phyloP scores from a whole-genome alignment of 2,329 filamentous ascomycete genomes.

The Bipolaris victoriae region DNA sequence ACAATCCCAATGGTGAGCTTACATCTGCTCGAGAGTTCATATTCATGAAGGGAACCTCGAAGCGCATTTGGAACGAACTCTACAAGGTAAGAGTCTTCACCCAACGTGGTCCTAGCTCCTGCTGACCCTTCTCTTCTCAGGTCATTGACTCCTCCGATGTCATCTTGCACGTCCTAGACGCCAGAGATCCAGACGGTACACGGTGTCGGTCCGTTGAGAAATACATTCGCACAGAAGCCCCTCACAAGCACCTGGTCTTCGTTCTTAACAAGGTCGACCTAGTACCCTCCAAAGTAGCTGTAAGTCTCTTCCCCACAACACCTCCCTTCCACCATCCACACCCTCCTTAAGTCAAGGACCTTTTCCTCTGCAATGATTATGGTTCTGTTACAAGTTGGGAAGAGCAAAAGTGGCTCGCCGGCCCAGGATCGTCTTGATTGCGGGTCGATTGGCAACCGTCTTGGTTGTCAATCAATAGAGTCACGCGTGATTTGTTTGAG shows the following conservation, averaged over 20 bases:
- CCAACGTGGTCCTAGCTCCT: not conserved
- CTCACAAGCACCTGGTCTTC: constrained; percentile 94
- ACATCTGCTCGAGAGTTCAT: constrained; percentile 67
- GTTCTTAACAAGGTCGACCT: constrained; percentile 91
- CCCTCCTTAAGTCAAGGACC: constrained; percentile 92
- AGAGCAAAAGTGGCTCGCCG: constrained; percentile 81
- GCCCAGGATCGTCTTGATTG: constrained; percentile 66
- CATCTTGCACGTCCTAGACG: constrained; percentile 67
- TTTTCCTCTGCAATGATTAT: constrained; percentile 74
- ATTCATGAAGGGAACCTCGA: constrained; percentile 93
- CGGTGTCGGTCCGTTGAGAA: constrained; percentile 90
- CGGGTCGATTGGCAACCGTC: constrained; percentile 80
- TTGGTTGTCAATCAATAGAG: constrained; percentile 82
- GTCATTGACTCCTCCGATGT: constrained; percentile 91
- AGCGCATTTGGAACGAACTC: constrained; percentile 83
- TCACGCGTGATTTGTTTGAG: constrained; percentile 89
- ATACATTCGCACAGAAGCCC: constrained; percentile 89
- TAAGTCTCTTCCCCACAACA: constrained; percentile 66
- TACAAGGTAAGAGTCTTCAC: constrained; percentile 70
- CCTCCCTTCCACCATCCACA: constrained; percentile 26
- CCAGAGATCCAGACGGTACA: constrained; percentile 64
- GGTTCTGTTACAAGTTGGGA: constrained; percentile 99
- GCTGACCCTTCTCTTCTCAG: not conserved
- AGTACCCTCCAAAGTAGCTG: constrained; percentile 88
- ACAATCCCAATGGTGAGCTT: constrained; percentile 50